These are phyloP conservation scores for Gynostemma pentaphyllum DNA, from an alignment of 306 rosid species.

Conservation along the genomic window DNA sequence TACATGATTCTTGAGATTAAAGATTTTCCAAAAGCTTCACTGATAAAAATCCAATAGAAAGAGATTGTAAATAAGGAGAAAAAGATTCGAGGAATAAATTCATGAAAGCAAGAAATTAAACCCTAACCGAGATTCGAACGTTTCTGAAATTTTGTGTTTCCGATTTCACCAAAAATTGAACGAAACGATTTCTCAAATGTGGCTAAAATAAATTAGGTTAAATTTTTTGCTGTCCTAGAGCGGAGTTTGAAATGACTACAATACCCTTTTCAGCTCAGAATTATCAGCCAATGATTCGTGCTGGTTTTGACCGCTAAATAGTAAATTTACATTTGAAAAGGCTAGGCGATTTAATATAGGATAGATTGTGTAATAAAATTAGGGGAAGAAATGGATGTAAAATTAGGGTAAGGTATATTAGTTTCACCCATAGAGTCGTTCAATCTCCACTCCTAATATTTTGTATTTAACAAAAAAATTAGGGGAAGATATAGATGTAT, in stretches of 20 bases:
- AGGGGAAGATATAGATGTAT: no score
- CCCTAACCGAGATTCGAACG: slow-evolving; percentile 4
- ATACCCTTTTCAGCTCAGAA: no score
- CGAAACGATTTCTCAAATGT: not conserved
- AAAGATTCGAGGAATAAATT: not conserved
- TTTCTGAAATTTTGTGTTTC: not conserved
- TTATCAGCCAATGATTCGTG: no score
- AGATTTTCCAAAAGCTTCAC: not conserved
- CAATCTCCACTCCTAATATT: no score
- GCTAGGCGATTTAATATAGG: no score
- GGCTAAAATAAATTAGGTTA: not conserved
- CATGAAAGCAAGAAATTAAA: not conserved
- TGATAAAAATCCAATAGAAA: not conserved
- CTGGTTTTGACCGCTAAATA: no score
- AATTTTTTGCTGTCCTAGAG: not conserved
- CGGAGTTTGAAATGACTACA: not conserved
- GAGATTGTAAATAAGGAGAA: not conserved
- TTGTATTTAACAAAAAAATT: no score
- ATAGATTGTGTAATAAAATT: no score
- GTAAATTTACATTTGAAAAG: no score
- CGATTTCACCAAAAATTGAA: not conserved
- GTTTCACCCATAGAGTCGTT: no score
- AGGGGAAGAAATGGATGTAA: no score
- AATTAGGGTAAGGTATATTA: no score
- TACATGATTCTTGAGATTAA: slow-evolving; percentile 17